These are phyloP conservation scores for Skeletonema potamos DNA, from an alignment of 108 stramenopile species.

Conservation along the genomic window DNA sequence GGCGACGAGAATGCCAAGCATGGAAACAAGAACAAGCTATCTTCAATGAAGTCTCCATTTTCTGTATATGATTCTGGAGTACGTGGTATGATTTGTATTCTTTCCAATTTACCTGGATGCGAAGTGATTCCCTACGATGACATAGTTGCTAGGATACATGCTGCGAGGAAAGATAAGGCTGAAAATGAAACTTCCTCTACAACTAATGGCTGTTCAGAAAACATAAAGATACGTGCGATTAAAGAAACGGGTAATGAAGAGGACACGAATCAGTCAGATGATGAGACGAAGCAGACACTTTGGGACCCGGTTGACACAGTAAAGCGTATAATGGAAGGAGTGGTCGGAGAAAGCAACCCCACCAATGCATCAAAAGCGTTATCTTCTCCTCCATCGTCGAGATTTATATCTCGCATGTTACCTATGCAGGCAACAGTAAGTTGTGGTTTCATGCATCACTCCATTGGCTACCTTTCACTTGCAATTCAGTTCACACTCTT, in stretches of 20 bases:
- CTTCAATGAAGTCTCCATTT: constrained; percentile 55
- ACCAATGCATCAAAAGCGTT: not conserved
- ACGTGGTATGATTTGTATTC: constrained; percentile 63
- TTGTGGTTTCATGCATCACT: not conserved
- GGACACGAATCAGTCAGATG: constrained; percentile 8
- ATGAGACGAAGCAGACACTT: constrained; percentile 2
- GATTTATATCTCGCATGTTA: constrained; percentile 81
- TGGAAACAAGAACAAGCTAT: not conserved
- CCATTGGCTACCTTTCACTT: not conserved
- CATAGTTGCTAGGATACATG: constrained; percentile 10
- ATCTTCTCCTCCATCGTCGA: constrained; percentile 46
- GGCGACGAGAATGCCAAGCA: not conserved
- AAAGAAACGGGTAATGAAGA: not conserved
- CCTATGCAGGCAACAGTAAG: constrained; percentile 76
- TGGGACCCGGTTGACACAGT: constrained; percentile 80
- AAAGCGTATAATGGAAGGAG: constrained; percentile 48
- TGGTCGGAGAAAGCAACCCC: not conserved
- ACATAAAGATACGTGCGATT: not conserved
- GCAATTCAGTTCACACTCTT: not conserved
- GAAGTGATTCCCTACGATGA: constrained; percentile 53
- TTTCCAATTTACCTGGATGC: constrained; percentile 52
- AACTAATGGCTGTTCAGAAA: not conserved
- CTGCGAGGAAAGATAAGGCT: not conserved
- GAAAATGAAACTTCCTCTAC: not conserved
- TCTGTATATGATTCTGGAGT: constrained; percentile 62